A percentile compares a stretch with the other conserved stretches of the same genome.
Evolutionary conservation across 805 yeast species (phyloP).

Genomic region (Clavispora vitiphila): DNA sequence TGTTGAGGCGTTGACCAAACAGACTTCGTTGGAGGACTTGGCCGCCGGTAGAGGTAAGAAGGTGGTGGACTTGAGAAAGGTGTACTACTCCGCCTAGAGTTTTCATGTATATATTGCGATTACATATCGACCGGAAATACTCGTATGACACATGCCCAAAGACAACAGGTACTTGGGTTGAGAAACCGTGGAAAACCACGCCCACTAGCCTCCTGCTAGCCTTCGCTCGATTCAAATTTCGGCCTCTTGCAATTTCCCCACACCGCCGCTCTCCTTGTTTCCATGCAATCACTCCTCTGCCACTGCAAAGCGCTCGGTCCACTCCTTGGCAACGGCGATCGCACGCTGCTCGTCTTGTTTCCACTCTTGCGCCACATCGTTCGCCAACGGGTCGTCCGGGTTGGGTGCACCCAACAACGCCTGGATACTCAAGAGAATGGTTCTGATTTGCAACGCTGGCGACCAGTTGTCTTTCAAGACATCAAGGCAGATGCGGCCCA

Average conservation of each 20-base stretch:
- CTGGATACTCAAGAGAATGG: conserved; percentile 85
- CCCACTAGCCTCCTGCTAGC: too few species aligned
- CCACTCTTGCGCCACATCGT: conserved; percentile 97
- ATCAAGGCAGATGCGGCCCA: conserved; percentile 93
- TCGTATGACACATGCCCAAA: too few species aligned
- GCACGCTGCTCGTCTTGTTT: conserved; percentile 79
- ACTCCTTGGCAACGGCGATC: conserved; percentile 69
- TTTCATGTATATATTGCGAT: conserved; percentile 9
- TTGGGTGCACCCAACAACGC: conserved; percentile 94
- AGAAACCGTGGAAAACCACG: too few species aligned
- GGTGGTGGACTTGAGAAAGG: conserved; percentile 85
- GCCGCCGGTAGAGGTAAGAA: conserved; percentile 93
- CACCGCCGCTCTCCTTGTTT: too few species aligned
- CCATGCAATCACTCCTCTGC: background rate
- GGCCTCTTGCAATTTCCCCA: too few species aligned
- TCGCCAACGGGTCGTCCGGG: conserved; percentile 97
- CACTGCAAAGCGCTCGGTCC: conserved; percentile 43
- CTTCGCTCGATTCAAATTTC: too few species aligned
- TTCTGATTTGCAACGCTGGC: conserved; percentile 94
- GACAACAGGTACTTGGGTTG: too few species aligned
- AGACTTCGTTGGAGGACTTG: conserved; percentile 77
- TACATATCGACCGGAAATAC: background rate
- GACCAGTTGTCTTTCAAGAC: conserved; percentile 96
- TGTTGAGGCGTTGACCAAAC: conserved; percentile 77
- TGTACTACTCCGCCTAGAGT: conserved; percentile 59